These are phyloP conservation scores for Populus davidiana DNA, from an alignment of 345 rosid genomes.

Conservation along the genomic window DNA sequence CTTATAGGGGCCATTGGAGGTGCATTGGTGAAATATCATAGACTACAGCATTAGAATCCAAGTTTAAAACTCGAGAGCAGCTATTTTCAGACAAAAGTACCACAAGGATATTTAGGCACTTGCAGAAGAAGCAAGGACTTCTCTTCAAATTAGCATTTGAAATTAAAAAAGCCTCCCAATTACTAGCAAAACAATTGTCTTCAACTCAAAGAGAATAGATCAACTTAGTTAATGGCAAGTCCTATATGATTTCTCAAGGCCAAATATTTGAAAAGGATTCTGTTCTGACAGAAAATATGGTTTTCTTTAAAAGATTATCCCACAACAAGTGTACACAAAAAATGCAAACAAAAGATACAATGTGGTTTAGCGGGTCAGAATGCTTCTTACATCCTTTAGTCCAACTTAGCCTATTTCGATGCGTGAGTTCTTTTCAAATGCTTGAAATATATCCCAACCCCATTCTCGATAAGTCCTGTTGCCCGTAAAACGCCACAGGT, in stretches of 20 bases:
- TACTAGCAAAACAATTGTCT: not conserved
- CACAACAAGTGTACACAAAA: not conserved
- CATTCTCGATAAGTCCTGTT: conserved; percentile 91
- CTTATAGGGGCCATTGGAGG: not conserved
- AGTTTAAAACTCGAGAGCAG: not conserved
- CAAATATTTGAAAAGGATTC: not conserved
- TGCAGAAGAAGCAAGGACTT: not conserved
- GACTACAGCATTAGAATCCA: not conserved
- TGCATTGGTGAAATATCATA: not conserved
- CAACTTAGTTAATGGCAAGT: not conserved
- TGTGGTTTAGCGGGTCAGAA: not conserved
- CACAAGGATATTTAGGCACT: not conserved
- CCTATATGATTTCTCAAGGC: not conserved
- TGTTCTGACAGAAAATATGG: not conserved
- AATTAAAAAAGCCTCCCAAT: not conserved
- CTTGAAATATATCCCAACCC: conserved; percentile 98
- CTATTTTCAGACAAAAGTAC: not conserved
- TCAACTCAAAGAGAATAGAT: not conserved
- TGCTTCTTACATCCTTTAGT: conserved; percentile 71
- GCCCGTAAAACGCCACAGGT: conserved; percentile 94
- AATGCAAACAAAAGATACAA: not conserved
- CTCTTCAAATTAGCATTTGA: not conserved
- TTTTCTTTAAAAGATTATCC: not conserved
- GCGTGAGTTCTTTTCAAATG: conserved; percentile 90
- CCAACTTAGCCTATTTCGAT: conserved; percentile 87